A percentile compares a stretch with the other conserved stretches of the same genome.
Conservation (phyloP, 2,329 filamentous ascomycete species). For the Gyromitra esculenta region DNA sequence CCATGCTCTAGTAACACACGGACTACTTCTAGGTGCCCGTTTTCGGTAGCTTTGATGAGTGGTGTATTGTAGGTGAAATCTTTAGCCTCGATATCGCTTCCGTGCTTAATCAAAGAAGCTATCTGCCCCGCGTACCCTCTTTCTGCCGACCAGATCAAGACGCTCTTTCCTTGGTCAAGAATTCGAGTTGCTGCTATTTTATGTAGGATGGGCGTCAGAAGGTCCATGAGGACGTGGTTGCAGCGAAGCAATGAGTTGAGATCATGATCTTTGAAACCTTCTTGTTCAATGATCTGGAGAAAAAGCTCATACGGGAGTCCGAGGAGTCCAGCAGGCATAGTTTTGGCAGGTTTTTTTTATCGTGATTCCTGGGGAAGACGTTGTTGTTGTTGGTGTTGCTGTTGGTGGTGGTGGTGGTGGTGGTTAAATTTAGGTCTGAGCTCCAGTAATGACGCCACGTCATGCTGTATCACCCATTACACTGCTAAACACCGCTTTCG, state of each 20-base stretch:
- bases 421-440: background rate
- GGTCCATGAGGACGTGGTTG: constrained; percentile 7
- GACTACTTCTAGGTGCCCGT: constrained; percentile 19
- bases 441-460: background rate
- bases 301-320: constrained; percentile 32
- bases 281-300: constrained; percentile 31
- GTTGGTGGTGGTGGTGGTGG: background rate
- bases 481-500: no score
- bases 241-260: constrained; percentile 33
- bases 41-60: constrained; percentile 32
- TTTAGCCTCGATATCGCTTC: constrained; percentile 37
- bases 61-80: constrained; percentile 37
- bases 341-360: background rate
- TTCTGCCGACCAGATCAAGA: constrained; percentile 36
- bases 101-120: constrained; percentile 29
- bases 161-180: constrained; percentile 14
- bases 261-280: background rate
- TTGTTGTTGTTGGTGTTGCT: no score
- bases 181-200: constrained; percentile 24
- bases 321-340: constrained; percentile 19
- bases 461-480: background rate
- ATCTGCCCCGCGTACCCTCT: constrained; percentile 27
- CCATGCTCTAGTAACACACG: constrained; percentile 42
- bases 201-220: constrained; percentile 39
- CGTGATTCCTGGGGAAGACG: background rate